Percentiles rank a stretch among this genome's conserved stretches.
Conservation (phyloP, 2,329 filamentous ascomycete genomes). For the Talaromyces sp. region DNA sequence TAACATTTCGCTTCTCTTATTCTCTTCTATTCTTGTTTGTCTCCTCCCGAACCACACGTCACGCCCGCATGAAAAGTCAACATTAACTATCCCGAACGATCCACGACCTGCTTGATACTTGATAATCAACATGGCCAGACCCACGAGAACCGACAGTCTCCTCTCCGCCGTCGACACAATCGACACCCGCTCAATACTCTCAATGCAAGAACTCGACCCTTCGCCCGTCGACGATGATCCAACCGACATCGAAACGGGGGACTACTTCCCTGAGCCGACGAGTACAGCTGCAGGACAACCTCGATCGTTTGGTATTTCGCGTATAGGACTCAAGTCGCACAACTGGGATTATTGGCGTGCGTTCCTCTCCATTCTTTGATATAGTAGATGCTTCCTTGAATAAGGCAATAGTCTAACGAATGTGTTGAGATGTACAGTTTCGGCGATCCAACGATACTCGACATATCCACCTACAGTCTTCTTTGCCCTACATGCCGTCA, state of each 20-base stretch:
- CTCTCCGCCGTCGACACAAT: conserved; percentile 29
- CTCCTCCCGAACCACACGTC: background rate
- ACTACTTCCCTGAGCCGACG: conserved; percentile 41
- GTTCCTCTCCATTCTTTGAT: conserved; percentile 30
- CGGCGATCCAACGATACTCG: conserved; percentile 80
- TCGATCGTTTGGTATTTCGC: conserved; percentile 26
- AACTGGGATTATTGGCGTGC: conserved; percentile 74
- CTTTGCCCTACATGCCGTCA: conserved; percentile 72
- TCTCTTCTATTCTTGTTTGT: background rate
- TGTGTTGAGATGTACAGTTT: conserved; percentile 51
- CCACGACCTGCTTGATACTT: background rate
- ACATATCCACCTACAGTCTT: conserved; percentile 81
- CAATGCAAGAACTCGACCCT: conserved; percentile 76
- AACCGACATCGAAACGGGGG: conserved; percentile 51
- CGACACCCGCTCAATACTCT: conserved; percentile 54
- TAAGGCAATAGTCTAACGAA: background rate
- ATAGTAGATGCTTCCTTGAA: conserved; percentile 2
- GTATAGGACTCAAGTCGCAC: conserved; percentile 63
- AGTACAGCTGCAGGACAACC: conserved; percentile 18
- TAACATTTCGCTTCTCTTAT: background rate
- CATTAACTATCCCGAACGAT: background rate
- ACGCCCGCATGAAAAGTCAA: background rate
- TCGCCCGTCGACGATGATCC: conserved; percentile 67
- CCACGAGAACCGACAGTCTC: conserved; percentile 13
- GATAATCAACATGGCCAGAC: conserved; percentile 15